phyloP scores from a whole-genome alignment of 805 yeast species.

The Kluyveromyces lactis region DNA sequence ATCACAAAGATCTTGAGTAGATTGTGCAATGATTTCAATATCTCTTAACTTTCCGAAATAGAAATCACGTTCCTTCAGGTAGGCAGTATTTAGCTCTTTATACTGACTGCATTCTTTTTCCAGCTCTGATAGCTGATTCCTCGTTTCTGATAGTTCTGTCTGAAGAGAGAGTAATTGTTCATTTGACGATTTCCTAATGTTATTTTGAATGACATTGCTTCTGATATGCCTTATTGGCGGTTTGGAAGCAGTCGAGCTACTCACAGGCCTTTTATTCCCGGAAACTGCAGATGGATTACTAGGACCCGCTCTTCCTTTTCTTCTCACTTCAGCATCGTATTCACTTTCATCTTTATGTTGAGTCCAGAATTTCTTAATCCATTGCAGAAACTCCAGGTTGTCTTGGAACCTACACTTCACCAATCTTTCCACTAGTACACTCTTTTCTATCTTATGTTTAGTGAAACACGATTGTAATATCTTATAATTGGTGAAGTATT shows the following conservation, averaged over 20 bases:
- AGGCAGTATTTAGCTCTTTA: slow-evolving; percentile 50
- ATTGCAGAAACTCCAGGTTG: slow-evolving; percentile 87
- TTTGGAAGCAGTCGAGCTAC: not conserved
- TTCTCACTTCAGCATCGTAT: slow-evolving; percentile 62
- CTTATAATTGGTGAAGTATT: slow-evolving; percentile 73
- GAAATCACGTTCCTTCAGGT: slow-evolving; percentile 80
- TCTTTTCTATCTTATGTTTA: slow-evolving; percentile 59
- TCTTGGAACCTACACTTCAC: slow-evolving; percentile 89
- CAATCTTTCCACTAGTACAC: slow-evolving; percentile 72
- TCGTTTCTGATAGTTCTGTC: slow-evolving; percentile 41
- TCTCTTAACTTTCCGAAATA: slow-evolving; percentile 85
- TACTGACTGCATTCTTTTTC: slow-evolving; percentile 47
- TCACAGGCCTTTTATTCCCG: not conserved
- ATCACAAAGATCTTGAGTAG: slow-evolving; percentile 45
- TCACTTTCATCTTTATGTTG: slow-evolving; percentile 59
- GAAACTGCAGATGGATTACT: slow-evolving; percentile 7
- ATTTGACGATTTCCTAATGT: slow-evolving; percentile 15
- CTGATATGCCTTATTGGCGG: not conserved
- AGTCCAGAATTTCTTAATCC: slow-evolving; percentile 80
- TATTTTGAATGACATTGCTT: not conserved
- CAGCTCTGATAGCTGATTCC: slow-evolving; percentile 28
- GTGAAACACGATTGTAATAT: slow-evolving; percentile 75
- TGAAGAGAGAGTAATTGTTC: slow-evolving; percentile 27
- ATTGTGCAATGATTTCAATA: slow-evolving; percentile 72
- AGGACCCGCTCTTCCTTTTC: slow-evolving; percentile 31